phyloP scores from a whole-genome alignment of 2,329 filamentous ascomycete species.

The Blumeriella jaapii region DNA sequence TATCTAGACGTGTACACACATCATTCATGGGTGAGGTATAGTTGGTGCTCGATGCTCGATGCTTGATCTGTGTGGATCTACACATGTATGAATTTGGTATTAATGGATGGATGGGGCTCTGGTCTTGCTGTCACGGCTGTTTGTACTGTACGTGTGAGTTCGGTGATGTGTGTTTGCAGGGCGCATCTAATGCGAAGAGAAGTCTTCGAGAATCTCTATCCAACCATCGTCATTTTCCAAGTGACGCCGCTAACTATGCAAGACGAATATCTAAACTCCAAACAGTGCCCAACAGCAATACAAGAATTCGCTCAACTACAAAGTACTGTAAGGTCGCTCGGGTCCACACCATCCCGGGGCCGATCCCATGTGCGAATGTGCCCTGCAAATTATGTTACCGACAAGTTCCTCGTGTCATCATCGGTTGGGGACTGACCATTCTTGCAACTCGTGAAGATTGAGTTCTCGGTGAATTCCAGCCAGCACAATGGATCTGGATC shows the following conservation, averaged over 20 bases:
- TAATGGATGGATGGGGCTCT: too few species aligned
- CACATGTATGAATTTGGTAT: too few species aligned
- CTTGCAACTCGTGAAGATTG: constrained; percentile 85
- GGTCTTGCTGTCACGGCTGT: too few species aligned
- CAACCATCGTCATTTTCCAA: not conserved
- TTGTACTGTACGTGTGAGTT: too few species aligned
- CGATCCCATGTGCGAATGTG: constrained; percentile 22
- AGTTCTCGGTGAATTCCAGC: constrained; percentile 87
- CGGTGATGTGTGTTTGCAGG: too few species aligned
- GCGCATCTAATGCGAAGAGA: too few species aligned
- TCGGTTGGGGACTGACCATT: constrained; percentile 50
- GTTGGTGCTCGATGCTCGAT: too few species aligned
- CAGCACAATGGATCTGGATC: constrained; percentile 82
- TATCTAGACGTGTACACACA: too few species aligned
- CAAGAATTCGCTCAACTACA: constrained; percentile 2
- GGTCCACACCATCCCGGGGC: constrained; percentile 13
- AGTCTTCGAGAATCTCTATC: too few species aligned
- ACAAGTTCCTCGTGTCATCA: not conserved
- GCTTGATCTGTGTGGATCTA: too few species aligned
- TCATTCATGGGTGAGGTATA: too few species aligned
- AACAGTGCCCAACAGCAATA: not conserved
- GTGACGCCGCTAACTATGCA: constrained; percentile 5
- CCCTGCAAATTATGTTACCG: constrained; percentile 5
- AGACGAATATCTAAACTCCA: too few species aligned
- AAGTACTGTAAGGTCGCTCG: constrained; percentile 10